Conservation (phyloP, 2,329 filamentous ascomycete genomes). For the Scedosporium minutisporum region DNA sequence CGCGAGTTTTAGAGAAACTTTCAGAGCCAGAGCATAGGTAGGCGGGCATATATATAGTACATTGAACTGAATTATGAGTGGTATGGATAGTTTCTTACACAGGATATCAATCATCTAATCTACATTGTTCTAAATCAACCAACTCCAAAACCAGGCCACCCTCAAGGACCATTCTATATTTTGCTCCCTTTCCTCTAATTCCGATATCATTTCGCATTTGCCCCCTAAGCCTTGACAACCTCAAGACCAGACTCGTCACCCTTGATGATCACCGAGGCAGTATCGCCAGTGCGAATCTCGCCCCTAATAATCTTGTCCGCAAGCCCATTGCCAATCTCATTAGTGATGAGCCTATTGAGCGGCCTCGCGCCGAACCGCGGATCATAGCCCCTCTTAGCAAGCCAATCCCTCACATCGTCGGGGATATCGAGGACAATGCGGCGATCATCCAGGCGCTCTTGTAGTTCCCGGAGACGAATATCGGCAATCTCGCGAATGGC, state of each 20-base stretch:
- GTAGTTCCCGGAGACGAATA: constrained; percentile 78
- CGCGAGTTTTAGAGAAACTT: no score
- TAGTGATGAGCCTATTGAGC: constrained; percentile 81
- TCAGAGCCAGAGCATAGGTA: no score
- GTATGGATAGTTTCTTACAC: not conserved
- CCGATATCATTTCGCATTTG: not conserved
- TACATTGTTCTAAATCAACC: not conserved
- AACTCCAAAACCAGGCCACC: no score
- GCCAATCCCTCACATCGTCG: constrained; percentile 68
- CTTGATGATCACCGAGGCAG: constrained; percentile 59
- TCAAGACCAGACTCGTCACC: constrained; percentile 50
- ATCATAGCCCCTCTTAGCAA: constrained; percentile 83
- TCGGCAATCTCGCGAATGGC: constrained; percentile 89
- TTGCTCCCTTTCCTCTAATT: no score
- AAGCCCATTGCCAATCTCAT: constrained; percentile 77
- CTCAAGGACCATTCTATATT: no score
- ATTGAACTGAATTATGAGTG: no score
- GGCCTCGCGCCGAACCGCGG: constrained; percentile 85
- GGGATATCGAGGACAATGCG: constrained; percentile 69
- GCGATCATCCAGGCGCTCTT: constrained; percentile 72
- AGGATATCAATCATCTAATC: not conserved
- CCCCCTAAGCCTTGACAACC: constrained; percentile 22
- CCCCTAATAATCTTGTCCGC: constrained; percentile 90
- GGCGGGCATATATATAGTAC: no score
- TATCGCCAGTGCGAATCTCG: constrained; percentile 65